These are phyloP conservation scores for Phoenix dactylifera DNA, from an alignment of 176 grass and related monocot species.

Conservation along the genomic window DNA sequence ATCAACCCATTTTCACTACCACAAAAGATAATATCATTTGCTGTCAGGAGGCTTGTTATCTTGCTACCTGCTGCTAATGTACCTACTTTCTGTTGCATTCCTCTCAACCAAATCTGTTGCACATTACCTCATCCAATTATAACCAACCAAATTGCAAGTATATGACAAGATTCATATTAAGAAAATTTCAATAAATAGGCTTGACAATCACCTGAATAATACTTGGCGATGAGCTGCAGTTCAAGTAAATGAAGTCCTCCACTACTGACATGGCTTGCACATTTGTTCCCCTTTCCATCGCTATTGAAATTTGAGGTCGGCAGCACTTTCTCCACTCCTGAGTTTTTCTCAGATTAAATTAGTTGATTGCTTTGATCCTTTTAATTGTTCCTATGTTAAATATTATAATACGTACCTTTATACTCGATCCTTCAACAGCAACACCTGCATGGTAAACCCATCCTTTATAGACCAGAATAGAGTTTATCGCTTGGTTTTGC, in stretches of 20 bases:
- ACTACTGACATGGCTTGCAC: slow-evolving; percentile 71
- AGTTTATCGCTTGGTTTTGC: slow-evolving; percentile 58
- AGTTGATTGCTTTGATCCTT: not conserved
- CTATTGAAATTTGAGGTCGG: slow-evolving; percentile 32
- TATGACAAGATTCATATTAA: not conserved
- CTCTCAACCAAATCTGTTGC: slow-evolving; percentile 88
- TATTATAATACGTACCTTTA: slow-evolving; percentile 49
- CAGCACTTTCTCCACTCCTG: slow-evolving; percentile 76
- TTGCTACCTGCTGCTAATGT: slow-evolving; percentile 82
- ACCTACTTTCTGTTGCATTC: slow-evolving; percentile 74
- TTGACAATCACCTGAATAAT: slow-evolving; percentile 54
- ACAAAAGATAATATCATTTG: slow-evolving; percentile 82
- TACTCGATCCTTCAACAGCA: slow-evolving; percentile 65
- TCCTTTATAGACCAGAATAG: slow-evolving; percentile 74
- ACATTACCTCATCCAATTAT: slow-evolving; percentile 17
- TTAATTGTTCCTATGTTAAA: not conserved
- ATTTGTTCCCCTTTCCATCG: slow-evolving; percentile 44
- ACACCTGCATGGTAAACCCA: slow-evolving; percentile 83
- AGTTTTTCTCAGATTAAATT: slow-evolving; percentile 20
- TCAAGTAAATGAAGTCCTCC: slow-evolving; percentile 96
- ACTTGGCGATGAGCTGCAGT: slow-evolving; percentile 53
- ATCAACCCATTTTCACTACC: slow-evolving; percentile 73
- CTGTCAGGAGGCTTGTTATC: slow-evolving; percentile 62
- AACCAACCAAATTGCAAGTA: not conserved
- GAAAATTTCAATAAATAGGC: too few species aligned